Evolutionary conservation across 345 rosid genomes (phyloP), one percentile per base, ranked within the genome.

Genomic region (Boechera retrofracta): DNA sequence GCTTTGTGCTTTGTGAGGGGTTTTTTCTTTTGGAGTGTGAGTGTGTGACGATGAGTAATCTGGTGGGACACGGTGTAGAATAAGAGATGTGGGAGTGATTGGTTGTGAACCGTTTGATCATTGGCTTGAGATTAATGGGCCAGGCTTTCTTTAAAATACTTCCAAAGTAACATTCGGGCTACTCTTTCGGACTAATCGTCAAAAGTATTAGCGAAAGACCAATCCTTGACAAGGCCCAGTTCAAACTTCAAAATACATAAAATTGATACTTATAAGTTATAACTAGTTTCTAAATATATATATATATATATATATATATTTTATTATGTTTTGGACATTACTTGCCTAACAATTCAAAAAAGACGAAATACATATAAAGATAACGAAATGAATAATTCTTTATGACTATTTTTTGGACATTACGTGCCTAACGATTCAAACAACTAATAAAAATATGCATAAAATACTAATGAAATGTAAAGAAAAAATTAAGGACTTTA

Each of bases 21-120:
- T 72, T 68, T 35, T 41, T n/a, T n/a, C 16, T 41, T 26, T n/a
- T 28, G 2, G 57, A 2, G 32, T 18, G 33, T 7, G 58, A 7
- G 24, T 16, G 35, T 7, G 47, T 58, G 73, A 75, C 32, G 59
- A 47, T 77, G 67, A 24, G 62, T 77, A 8, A 77, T 71, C 77
- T 57, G 61, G 72, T 77, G 77, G 35, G 62, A 33, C 29, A 36
- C n/a, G 67, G 55, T 71, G 62, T 48, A 29, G 60, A 67, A 64
- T 71, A 71, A 77, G 62, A 71, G 42, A 42, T 53, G n/a, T 42
- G 10, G 5, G 6, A 13, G 35, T 67, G 36, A 61, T 69, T 62
- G 56, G 64, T 69, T 76, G 5, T 54, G 44, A 51, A 12, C 74
- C 74, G 58, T 69, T 77, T 41, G 76, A 77, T 70, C n/a, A 32